A percentile compares a stretch with the other conserved stretches of the same genome.
These are phyloP conservation scores for Carex parvula DNA, from an alignment of 176 grass and related monocot species.

Conservation along the genomic window DNA sequence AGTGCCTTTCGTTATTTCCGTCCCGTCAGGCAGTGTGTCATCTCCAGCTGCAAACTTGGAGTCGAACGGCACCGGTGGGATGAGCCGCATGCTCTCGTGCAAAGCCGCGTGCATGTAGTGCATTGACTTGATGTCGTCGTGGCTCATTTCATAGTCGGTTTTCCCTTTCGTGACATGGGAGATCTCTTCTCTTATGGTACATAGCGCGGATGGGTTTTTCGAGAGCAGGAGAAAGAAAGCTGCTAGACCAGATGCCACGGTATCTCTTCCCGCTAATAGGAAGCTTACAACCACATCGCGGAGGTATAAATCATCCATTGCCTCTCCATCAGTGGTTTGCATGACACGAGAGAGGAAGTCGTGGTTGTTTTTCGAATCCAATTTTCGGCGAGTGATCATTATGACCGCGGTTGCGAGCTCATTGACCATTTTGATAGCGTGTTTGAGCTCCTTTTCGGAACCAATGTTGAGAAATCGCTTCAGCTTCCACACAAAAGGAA, in stretches of 20 bases:
- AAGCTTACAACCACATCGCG: conserved; percentile 94
- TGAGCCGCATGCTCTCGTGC: conserved; percentile 60
- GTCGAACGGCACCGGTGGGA: conserved; percentile 68
- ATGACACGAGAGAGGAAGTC: conserved; percentile 86
- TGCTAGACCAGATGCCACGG: conserved; percentile 62
- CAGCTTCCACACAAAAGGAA: conserved; percentile 47
- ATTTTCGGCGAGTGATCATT: conserved; percentile 34
- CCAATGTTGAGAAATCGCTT: conserved; percentile 73
- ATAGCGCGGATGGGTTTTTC: conserved; percentile 31
- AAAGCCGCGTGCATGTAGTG: conserved; percentile 61
- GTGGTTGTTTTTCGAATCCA: conserved; percentile 16
- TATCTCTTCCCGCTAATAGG: conserved; percentile 74
- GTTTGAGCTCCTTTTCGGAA: conserved; percentile 48
- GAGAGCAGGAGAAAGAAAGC: conserved; percentile 77
- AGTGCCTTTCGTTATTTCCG: conserved; percentile 30
- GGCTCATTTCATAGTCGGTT: not conserved
- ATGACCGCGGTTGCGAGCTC: conserved; percentile 48
- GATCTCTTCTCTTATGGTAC: conserved; percentile 30
- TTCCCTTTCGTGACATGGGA: conserved; percentile 32
- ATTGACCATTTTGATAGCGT: conserved; percentile 45
- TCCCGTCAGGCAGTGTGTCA: conserved; percentile 67
- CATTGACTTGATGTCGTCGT: conserved; percentile 42
- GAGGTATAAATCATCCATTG: conserved; percentile 49
- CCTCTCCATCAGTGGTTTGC: conserved; percentile 2
- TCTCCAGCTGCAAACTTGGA: conserved; percentile 61